A percentile compares a stretch with the other conserved stretches of the same genome.
These are phyloP conservation scores for Cladosporium sp. DNA, from an alignment of 2,329 filamentous ascomycete genomes.

Conservation along the genomic window DNA sequence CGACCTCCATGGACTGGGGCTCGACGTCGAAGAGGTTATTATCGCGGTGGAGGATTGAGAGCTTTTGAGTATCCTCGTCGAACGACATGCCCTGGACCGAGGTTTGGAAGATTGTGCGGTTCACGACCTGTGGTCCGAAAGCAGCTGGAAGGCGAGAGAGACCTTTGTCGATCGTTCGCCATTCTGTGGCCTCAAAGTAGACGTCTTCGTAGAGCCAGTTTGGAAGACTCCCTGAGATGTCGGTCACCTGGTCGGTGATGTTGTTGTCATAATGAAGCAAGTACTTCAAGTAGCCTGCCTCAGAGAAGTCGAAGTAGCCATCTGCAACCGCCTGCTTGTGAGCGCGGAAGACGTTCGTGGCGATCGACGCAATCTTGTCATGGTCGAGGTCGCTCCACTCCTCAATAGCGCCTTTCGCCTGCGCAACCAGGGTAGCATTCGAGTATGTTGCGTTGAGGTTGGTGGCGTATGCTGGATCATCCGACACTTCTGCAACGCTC, in stretches of 20 bases:
- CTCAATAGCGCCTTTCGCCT: slow-evolving; percentile 36
- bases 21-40: slow-evolving; percentile 37
- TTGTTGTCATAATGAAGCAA: slow-evolving; percentile 50
- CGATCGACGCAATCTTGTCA: slow-evolving; percentile 27
- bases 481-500: slow-evolving; percentile 43
- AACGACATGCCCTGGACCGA: slow-evolving; percentile 53
- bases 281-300: slow-evolving; percentile 57
- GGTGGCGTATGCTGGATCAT: slow-evolving; percentile 31
- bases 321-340: slow-evolving; percentile 49
- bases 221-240: slow-evolving; percentile 42
- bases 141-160: slow-evolving; percentile 54
- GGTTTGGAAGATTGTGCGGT: slow-evolving; percentile 50
- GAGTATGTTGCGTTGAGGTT: slow-evolving; percentile 23
- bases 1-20: slow-evolving; percentile 48
- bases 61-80: slow-evolving; percentile 44
- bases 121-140: slow-evolving; percentile 56
- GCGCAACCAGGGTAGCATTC: slow-evolving; percentile 31
- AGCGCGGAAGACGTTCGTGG: slow-evolving; percentile 44
- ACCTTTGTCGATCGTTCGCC: slow-evolving; percentile 60
- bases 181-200: slow-evolving; percentile 55
- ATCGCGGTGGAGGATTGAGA: slow-evolving; percentile 54
- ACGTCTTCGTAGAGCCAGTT: slow-evolving; percentile 49
- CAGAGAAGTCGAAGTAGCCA: slow-evolving; percentile 59
- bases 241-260: slow-evolving; percentile 49
- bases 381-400: slow-evolving; percentile 30